These are phyloP conservation scores for Primulina huaijiensis DNA, from an alignment of 257 asterid species.

Conservation along the genomic window DNA sequence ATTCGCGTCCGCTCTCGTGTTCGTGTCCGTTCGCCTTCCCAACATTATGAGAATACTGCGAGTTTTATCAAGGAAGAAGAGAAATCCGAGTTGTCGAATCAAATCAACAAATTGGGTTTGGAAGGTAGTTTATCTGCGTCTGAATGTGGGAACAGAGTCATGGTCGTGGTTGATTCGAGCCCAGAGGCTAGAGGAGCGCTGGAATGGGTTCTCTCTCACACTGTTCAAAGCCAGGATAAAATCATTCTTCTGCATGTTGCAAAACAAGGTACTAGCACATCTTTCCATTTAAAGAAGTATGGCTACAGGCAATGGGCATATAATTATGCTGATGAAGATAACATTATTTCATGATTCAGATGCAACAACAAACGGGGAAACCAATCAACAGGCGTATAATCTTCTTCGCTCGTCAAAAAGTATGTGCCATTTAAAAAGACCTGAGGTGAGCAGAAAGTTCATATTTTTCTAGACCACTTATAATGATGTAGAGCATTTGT, in stretches of 20 bases:
- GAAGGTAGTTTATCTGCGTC: constrained; percentile 32
- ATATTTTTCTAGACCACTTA: background rate
- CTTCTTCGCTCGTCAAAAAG: constrained; percentile 43
- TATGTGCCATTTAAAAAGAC: constrained; percentile 51
- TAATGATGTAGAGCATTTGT: background rate
- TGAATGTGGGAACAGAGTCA: constrained; percentile 62
- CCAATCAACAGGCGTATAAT: constrained; percentile 33
- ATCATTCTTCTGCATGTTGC: constrained; percentile 62
- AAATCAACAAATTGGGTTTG: constrained; percentile 38
- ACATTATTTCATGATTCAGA: constrained; percentile 36
- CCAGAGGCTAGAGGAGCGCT: constrained; percentile 68
- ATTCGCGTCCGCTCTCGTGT: constrained; percentile 35
- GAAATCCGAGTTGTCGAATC: constrained; percentile 37
- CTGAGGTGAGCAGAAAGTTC: constrained; percentile 46
- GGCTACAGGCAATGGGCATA: background rate
- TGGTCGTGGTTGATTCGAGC: constrained; percentile 75
- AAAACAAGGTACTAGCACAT: constrained; percentile 43
- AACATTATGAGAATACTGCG: constrained; percentile 30
- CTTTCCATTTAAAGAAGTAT: background rate
- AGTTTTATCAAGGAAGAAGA: constrained; percentile 38
- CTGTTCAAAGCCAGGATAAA: constrained; percentile 68
- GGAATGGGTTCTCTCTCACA: constrained; percentile 83
- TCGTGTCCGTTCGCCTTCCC: constrained; percentile 56
- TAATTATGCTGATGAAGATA: background rate
- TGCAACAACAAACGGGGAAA: constrained; percentile 32